These are phyloP conservation scores for Leucogyrophana mollusca DNA, from an alignment of 768 basidiomycete genomes.

Conservation along the genomic window DNA sequence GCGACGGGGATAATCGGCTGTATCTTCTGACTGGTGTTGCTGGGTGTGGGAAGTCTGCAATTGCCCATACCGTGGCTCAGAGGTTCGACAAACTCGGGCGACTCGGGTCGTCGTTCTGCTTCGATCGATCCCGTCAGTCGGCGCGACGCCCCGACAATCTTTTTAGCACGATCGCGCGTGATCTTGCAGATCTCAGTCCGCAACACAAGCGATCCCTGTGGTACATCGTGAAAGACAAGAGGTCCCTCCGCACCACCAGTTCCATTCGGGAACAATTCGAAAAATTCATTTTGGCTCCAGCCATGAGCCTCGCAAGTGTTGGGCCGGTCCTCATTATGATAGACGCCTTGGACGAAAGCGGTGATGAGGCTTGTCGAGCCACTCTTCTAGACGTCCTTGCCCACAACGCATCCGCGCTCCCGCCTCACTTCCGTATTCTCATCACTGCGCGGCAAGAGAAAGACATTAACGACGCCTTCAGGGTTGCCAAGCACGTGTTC, in stretches of 20 bases:
- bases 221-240: neutral
- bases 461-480: slow-evolving; percentile 19
- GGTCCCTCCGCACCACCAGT: neutral
- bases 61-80: slow-evolving; percentile 32
- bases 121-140: slow-evolving; percentile 17
- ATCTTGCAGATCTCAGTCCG: slow-evolving; percentile 9
- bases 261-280: neutral
- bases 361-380: slow-evolving; percentile 1
- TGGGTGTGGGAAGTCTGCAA: slow-evolving; percentile 38
- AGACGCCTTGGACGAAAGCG: slow-evolving; percentile 22
- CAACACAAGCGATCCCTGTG: neutral
- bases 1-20: too few species aligned
- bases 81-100: slow-evolving; percentile 11
- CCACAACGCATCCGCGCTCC: slow-evolving; percentile 39
- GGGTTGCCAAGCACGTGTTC: neutral
- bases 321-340: slow-evolving; percentile 20
- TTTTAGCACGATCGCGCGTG: slow-evolving; percentile 18
- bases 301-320: neutral
- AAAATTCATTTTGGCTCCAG: neutral
- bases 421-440: slow-evolving; percentile 36
- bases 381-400: slow-evolving; percentile 25
- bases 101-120: slow-evolving; percentile 35
- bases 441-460: slow-evolving; percentile 30
- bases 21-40: slow-evolving; percentile 32
- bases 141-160: slow-evolving; percentile 6